Base-by-base conservation (phyloP, 176 grass and related monocot species). In the Ensete glaucum region DNA sequence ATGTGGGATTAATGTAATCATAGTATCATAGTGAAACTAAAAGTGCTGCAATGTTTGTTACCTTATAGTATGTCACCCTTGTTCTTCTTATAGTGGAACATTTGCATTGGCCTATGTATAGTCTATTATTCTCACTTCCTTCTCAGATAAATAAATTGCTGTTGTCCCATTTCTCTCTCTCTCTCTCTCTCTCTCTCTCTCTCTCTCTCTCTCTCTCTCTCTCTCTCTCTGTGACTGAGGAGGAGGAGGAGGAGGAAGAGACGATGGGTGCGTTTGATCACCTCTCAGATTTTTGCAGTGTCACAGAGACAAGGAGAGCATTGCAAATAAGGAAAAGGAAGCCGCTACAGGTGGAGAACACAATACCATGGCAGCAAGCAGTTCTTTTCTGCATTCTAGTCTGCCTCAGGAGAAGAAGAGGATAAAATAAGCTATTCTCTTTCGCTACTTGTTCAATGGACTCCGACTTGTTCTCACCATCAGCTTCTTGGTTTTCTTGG, bases 191-290 rank as follows among this genome's bases (percentile, higher is more conserved):
- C 64, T 67, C 9, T 24, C 23, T 15, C 55, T 15, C 64, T 14
- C 12, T 34, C 1, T 27, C 22, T 23, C 22, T 23, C 22, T 62
- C 25, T 8, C 65, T 48, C 29, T 22, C 64, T 67, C 9, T 24
- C 23, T 15, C 55, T 15, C 64, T 14, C 12, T 34, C 1, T 27
- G 26, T 0, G 8, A 20, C 0, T 8, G 57, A 58, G 57, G 57
- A 59, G 15, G 29, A 43, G 34, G 34, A 43, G 57, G 57, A 59
- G 15, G 29, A 43, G 34, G 34, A 43, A 43, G 34, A 43, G 34
- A 60, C 53, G 70, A 91, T 96, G 92, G 92, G 92, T 10, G 64
- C 76, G 48, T 72, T 96, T 11, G 92, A 96, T 79, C 79, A 87
- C 81, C 80, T 91, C 77, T 71, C 84, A 19, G 34, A 83, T 48